Evolutionary conservation across 2,329 filamentous ascomycete species (phyloP), one percentile per base, ranked within the genome.

Genomic region (Aspergillus ruber): DNA sequence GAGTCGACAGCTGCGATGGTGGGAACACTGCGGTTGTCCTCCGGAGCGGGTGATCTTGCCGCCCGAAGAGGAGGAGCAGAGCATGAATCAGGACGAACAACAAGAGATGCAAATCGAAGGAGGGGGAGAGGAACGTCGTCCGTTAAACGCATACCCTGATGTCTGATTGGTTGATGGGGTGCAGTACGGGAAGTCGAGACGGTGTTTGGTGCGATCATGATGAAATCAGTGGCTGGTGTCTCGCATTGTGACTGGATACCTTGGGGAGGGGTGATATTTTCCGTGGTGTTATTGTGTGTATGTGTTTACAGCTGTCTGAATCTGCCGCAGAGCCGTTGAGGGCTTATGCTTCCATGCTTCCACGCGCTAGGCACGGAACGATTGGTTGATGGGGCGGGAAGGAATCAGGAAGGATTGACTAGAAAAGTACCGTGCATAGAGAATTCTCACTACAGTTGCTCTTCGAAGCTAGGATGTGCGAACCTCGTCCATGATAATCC

Each of bases 1-100:
- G 15, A 66, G 62, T 45, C 56, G 58, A 17, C 64, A 68, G 42
- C 47, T 71, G 36, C 54, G 55, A 44, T 35, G 48, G n/a, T 67
- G 62, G 64, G 56, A 59, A 43, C 44, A 52, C n/a, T 23, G 32
- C 45, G 48, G 49, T 42, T 47, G 47, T 0, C 42, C 49, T 6
- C 44, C 27, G 7, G 35, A 43, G 17, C 41, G 32, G 13, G 35
- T 38, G 15, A 38, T 46, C 15, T 42, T 40, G 20, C 33, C 41
- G 40, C 65, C 10, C 2, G 17, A 18, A 39, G 10, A 8, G 3
- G 18, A 39, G 17, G 10, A 20, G 9, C 10, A 39, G 36, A 18
- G 17, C 15, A 36, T 15, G 33, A 12, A 36, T 36, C n/a, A 36
- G n/a, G 33, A 17, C 9, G 33, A 36, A 15, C 13, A 35, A 35